Evolutionary conservation across 441 rosid genomes (phyloP).

Genomic region (Breynia disticha): DNA sequence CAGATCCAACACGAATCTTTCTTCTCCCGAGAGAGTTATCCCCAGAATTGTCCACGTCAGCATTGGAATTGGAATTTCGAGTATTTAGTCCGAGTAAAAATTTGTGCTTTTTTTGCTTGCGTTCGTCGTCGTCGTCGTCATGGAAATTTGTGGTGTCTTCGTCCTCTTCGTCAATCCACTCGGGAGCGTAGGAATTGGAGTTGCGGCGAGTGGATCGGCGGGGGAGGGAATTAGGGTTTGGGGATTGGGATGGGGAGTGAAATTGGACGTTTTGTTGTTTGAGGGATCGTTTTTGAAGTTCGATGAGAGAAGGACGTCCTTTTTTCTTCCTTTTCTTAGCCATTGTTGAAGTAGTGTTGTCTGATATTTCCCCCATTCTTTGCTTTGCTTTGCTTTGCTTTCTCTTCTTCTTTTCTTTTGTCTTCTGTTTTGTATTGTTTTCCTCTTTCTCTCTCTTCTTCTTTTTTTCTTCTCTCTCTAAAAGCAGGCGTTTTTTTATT

Average conservation of each 20-base stretch:
- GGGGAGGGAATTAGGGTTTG: constrained; percentile 45
- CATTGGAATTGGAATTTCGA: constrained; percentile 32
- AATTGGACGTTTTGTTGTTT: constrained; percentile 39
- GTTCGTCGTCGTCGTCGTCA: constrained; percentile 47
- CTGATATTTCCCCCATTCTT: constrained; percentile 43
- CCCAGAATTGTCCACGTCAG: constrained; percentile 28
- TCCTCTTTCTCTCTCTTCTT: not conserved
- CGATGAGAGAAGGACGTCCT: constrained; percentile 83
- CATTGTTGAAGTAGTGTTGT: too few relatives aligned
- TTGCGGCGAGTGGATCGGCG: constrained; percentile 39
- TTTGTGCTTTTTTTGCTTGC: constrained; percentile 56
- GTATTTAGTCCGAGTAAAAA: constrained; percentile 56
- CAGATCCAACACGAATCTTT: constrained; percentile 50
- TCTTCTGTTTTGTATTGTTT: not conserved
- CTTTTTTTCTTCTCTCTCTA: constrained; percentile 14
- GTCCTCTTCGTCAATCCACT: constrained; percentile 16
- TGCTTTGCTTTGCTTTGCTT: constrained; percentile 1
- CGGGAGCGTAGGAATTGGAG: constrained; percentile 18
- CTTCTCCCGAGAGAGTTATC: too few relatives aligned
- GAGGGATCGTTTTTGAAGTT: constrained; percentile 78
- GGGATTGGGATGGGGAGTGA: not conserved
- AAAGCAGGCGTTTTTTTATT: constrained; percentile 27
- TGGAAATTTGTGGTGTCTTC: constrained; percentile 32
- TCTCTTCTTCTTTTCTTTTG: constrained; percentile 8
- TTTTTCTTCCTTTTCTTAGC: constrained; percentile 84